A percentile compares a stretch with the other conserved stretches of the same genome.
Evolutionary conservation across 352 stramenopile species (phyloP).

Genomic region (Globisporangium acanthophoron): DNA sequence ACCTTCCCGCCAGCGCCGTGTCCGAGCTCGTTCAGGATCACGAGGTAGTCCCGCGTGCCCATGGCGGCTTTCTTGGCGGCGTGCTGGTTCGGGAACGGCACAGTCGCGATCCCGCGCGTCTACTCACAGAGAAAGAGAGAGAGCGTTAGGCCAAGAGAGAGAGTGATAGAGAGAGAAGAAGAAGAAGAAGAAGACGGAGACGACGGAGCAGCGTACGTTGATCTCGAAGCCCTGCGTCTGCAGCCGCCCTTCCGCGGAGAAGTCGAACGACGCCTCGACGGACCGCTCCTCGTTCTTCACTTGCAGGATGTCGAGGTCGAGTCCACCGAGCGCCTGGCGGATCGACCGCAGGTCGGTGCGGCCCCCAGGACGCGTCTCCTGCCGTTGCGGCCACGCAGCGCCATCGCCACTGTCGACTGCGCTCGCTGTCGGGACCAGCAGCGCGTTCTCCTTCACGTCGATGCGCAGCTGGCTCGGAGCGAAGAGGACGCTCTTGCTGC

Average conservation of each 20-base stretch:
- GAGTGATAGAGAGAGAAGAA: not conserved
- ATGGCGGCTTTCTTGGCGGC: conserved; percentile 16
- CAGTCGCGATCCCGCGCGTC: conserved; percentile 70
- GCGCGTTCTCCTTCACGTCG: conserved; percentile 25
- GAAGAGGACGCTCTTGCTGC: conserved; percentile 11
- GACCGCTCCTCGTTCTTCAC: conserved; percentile 55
- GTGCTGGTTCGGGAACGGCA: conserved; percentile 41
- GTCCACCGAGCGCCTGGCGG: conserved; percentile 30
- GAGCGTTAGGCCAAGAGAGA: not conserved
- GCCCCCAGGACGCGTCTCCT: conserved; percentile 6
- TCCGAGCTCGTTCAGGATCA: conserved; percentile 66
- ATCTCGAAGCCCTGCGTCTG: conserved; percentile 86
- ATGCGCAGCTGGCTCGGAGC: conserved; percentile 38
- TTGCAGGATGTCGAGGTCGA: conserved; percentile 64
- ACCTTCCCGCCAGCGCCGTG: conserved; percentile 87
- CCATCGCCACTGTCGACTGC: not conserved
- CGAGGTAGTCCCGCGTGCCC: conserved; percentile 59
- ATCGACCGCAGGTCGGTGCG: conserved; percentile 19
- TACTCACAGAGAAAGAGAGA: conserved; percentile 14
- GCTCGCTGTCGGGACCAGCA: not conserved
- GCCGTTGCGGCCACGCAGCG: not conserved
- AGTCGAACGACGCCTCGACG: conserved; percentile 73
- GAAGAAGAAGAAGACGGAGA: not conserved
- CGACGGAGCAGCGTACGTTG: conserved; percentile 32
- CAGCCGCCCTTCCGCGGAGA: conserved; percentile 62